Evolutionary conservation across 768 basidiomycete genomes (phyloP).

Genomic region (Udeniomyces megalosporus): DNA sequence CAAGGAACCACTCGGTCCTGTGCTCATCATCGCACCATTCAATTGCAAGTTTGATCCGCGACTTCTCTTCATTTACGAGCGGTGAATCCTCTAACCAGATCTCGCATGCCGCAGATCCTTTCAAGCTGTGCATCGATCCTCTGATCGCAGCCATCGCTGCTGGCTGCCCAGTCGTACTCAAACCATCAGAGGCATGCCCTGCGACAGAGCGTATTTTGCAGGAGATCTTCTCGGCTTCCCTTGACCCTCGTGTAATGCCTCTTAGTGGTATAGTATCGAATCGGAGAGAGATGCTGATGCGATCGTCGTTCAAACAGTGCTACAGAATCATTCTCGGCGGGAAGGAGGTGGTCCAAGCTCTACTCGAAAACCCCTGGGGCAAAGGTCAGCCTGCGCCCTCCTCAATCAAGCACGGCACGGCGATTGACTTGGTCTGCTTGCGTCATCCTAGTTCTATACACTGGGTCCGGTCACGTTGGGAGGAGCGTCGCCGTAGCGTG

Average conservation of each 20-base stretch:
- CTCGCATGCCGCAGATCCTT: slow-evolving; percentile 19
- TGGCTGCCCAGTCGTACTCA: slow-evolving; percentile 28
- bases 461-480: slow-evolving; percentile 26
- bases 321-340: slow-evolving; percentile 5
- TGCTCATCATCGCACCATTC: slow-evolving; percentile 26
- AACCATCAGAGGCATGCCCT: slow-evolving; percentile 14
- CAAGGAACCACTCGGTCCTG: slow-evolving; percentile 2
- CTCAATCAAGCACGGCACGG: not conserved
- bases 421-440: not conserved
- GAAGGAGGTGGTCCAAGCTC: slow-evolving; percentile 3
- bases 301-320: not conserved
- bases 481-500: slow-evolving; percentile 26
- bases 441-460: slow-evolving; percentile 24
- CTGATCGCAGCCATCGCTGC: slow-evolving; percentile 28
- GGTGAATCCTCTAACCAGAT: not conserved
- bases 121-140: slow-evolving; percentile 24
- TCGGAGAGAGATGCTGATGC: too few species aligned
- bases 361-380: slow-evolving; percentile 27
- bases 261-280: too few species aligned
- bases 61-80: not conserved
- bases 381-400: not conserved
- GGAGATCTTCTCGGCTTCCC: not conserved
- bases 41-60: slow-evolving; percentile 16
- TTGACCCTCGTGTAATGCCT: too few species aligned
- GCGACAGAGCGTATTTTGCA: not conserved